Evolutionary conservation across 495 filamentous ascomycete species (phyloP), one percentile per base, ranked within the genome.

Genomic region (Hapsidospora chrysogenum): DNA sequence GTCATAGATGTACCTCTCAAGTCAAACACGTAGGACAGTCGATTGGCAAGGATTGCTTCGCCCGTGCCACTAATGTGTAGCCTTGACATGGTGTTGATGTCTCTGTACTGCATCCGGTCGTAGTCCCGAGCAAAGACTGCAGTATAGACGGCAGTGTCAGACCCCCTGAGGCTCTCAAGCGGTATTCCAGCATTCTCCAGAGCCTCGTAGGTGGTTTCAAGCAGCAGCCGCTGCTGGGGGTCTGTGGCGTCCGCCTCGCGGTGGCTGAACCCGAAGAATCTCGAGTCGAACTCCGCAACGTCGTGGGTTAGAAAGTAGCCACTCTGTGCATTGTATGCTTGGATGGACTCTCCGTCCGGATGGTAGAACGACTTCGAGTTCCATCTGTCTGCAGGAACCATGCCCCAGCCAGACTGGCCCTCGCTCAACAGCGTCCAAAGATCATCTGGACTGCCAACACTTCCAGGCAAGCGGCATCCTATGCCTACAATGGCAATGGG

Each of bases 341-440:
- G 17, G 11, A 18, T 16, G 4, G 15, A 11, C 2, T 32, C 13
- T 9, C 22, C 14, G 3, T 23, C 33, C 7, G 33, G 23, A 19
- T 36, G 18, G 9, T 13, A 35, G 42, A 20, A 26, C n/a, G 72
- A 72, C 44, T 79, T 65, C 20, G 43, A 29, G 33, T 49, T 51
- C 59, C 78, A 83, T 4, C 79, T 67, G 37, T 77, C 68, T 3
- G 60, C 33, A 0, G 78, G 79, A 22, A 73, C 49, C 15, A 37
- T 31, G 1, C 33, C 29, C 37, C 32, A 41, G 2, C 18, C 30
- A n/a, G 36, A 28, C n/a, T 33, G 30, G 3, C 41, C 31, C 0
- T 39, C 32, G 1, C 26, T 13, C 29, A 35, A 4, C 5, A 50
- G 30, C 2, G 42, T 27, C 67, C 66, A 76, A 16, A 74, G 54